Conservation (phyloP, 495 filamentous ascomycete genomes). For the Penicilliopsis zonata region DNA sequence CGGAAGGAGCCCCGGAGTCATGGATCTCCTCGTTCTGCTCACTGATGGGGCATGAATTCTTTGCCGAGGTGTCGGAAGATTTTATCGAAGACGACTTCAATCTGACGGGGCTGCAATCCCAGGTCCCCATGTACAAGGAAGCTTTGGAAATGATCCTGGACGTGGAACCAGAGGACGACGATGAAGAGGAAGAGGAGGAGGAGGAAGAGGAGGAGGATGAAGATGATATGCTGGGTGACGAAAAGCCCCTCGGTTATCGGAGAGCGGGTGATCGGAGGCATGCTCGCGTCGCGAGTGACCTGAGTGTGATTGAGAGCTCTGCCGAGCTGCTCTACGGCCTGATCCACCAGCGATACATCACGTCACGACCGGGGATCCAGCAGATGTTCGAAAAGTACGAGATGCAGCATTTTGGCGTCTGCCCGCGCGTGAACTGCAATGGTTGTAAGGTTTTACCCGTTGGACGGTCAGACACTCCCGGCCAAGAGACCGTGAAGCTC, state of each 20-base stretch:
- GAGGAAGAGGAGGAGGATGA: constrained; percentile 73
- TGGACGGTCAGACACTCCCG: constrained; percentile 83
- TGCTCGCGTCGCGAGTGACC: constrained; percentile 76
- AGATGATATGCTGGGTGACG: constrained; percentile 58
- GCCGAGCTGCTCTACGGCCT: constrained; percentile 95
- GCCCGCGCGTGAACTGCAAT: constrained; percentile 81
- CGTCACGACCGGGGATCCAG: constrained; percentile 90
- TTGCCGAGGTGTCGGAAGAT: constrained; percentile 95
- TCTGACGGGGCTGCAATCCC: constrained; percentile 83
- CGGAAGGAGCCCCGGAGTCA: constrained; percentile 77
- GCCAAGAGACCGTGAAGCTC: constrained; percentile 94
- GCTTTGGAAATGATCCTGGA: constrained; percentile 96
- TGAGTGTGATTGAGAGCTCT: constrained; percentile 90
- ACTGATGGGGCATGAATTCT: constrained; percentile 93
- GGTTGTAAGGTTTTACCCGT: constrained; percentile 83
- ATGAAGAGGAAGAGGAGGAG: constrained; percentile 63
- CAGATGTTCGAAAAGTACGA: constrained; percentile 99
- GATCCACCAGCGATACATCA: constrained; percentile 98
- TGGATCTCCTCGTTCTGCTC: constrained; percentile 98
- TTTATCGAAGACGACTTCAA: constrained; percentile 99
- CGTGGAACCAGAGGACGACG: constrained; percentile 89
- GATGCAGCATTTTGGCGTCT: constrained; percentile 84
- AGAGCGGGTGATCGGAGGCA: constrained; percentile 60
- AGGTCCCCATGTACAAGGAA: constrained; percentile 99
- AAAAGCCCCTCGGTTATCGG: constrained; percentile 45